Conservation (phyloP, 495 filamentous ascomycete species). For the Delitschia confertaspora region DNA sequence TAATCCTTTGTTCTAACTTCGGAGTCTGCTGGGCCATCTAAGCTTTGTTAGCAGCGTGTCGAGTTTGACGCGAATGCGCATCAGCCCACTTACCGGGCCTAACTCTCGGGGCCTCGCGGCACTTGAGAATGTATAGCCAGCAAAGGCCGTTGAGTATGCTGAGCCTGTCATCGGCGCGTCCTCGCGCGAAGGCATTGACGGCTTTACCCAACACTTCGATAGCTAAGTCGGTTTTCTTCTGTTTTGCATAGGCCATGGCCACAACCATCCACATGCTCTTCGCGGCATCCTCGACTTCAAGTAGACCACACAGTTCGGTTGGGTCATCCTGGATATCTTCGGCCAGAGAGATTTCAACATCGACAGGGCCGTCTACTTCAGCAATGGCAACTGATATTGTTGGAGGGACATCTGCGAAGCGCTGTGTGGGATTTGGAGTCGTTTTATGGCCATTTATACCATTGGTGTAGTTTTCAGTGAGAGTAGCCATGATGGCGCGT, state of each 20-base stretch:
- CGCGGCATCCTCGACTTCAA: slow-evolving; percentile 83
- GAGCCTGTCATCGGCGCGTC: slow-evolving; percentile 72
- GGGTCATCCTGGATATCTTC: slow-evolving; percentile 86
- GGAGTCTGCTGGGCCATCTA: slow-evolving; percentile 42
- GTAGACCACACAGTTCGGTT: slow-evolving; percentile 83
- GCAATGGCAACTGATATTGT: slow-evolving; percentile 20
- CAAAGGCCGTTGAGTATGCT: slow-evolving; percentile 74
- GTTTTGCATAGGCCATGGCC: slow-evolving; percentile 93
- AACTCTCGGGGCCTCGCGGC: slow-evolving; percentile 72
- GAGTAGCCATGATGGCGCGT: slow-evolving; percentile 43
- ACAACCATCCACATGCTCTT: slow-evolving; percentile 93
- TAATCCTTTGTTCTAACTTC: slow-evolving; percentile 84
- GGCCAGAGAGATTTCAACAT: slow-evolving; percentile 86
- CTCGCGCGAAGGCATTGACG: slow-evolving; percentile 59
- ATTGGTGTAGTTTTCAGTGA: slow-evolving; percentile 49
- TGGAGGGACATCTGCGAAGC: slow-evolving; percentile 51
- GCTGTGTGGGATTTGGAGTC: slow-evolving; percentile 35
- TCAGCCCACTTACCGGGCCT: slow-evolving; percentile 31
- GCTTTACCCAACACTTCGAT: slow-evolving; percentile 88
- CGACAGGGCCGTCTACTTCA: slow-evolving; percentile 62
- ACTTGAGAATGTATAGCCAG: slow-evolving; percentile 89
- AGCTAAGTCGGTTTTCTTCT: slow-evolving; percentile 82
- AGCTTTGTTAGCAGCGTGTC: slow-evolving; percentile 4
- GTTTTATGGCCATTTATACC: slow-evolving; percentile 46
- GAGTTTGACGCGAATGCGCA: slow-evolving; percentile 23